Conservation (phyloP, 352 stramenopile species). For the Pythium pectinolyticum region DNA sequence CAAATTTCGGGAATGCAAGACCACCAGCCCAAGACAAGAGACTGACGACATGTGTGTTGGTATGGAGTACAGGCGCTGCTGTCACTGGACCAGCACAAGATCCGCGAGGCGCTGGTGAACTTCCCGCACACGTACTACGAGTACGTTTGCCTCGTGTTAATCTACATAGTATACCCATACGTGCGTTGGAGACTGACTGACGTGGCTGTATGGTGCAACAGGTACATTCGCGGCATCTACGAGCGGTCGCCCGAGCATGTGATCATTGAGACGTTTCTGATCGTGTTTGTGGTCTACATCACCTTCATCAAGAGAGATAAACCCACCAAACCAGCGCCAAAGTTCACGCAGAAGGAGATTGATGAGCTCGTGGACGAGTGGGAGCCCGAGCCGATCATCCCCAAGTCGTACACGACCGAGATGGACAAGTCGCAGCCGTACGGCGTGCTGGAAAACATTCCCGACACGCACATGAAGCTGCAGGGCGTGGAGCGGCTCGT, state of each 20-base stretch:
- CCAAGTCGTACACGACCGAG: constrained; percentile 37
- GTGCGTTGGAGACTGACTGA: not conserved
- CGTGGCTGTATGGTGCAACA: constrained; percentile 7
- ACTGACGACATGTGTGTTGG: not conserved
- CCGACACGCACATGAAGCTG: constrained; percentile 82
- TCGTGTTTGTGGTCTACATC: constrained; percentile 95
- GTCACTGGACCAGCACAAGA: constrained; percentile 56
- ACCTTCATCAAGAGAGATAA: constrained; percentile 87
- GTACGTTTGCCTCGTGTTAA: constrained; percentile 38
- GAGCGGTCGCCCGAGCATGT: constrained; percentile 92
- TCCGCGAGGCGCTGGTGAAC: constrained; percentile 60
- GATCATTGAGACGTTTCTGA: constrained; percentile 97
- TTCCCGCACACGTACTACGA: constrained; percentile 73
- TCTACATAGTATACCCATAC: too few relatives aligned
- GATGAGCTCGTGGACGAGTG: constrained; percentile 91
- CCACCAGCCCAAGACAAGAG: too few relatives aligned
- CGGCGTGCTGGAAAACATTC: constrained; percentile 78
- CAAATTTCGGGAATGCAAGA: too few relatives aligned
- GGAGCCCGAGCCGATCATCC: constrained; percentile 87
- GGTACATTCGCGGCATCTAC: constrained; percentile 82
- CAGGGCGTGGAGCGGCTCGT: constrained; percentile 65
- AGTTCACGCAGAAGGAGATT: constrained; percentile 87
- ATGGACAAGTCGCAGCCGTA: constrained; percentile 45
- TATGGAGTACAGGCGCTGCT: constrained; percentile 46
- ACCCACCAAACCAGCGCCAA: constrained; percentile 47